Base-by-base conservation (phyloP, 2,329 filamentous ascomycete genomes). In the Rutstroemia sydowiana region DNA sequence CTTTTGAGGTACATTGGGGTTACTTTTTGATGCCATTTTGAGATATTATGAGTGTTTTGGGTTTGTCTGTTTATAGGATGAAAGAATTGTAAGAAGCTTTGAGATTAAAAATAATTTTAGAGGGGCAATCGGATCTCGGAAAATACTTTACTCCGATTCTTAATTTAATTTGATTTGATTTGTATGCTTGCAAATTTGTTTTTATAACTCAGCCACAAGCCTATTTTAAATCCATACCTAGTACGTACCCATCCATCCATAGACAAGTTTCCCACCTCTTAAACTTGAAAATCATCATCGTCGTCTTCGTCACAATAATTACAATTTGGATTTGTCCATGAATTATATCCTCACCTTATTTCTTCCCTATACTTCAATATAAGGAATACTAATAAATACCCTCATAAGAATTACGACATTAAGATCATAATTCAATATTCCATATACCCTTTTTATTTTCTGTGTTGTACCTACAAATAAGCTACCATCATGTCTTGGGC, bases 401-500 rank as follows among this genome's bases (percentile, higher is more conserved):
- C 11, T 16, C 31, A 10, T 14, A 37, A 37, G 8, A 11, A 26
- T 14, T 26, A 26, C 20, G 21, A 2, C 16, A 28, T 21, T 13
- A 3, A 11, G 9, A 23, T 45, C 26, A 20, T 10, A 8, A 26
- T 45, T 36, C 14, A 5, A 14, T 37, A 20, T 36, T 5, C 31
- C 26, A 11, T 26, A 5, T 3, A 45, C n/a, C 6, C 6, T 23
- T 16, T 36, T 13, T 51, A n/a, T 18, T 23, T 18, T 31, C 34
- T 21, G 9, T 39, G 13, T 31, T 30, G 42, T 39, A 5, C 26
- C 21, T 36, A 26, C 20, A 16, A 37, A 41, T 34, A 45, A 53
- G 45, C 50, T 46, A 47, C 63, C 64, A 70, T 59, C 61, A 75
- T 75, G 72, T 74, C 72, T 57, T 75, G 72, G 72, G 72, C 72